Conservation (phyloP, 208 protist species). For the Novymonas esmeraldas region DNA sequence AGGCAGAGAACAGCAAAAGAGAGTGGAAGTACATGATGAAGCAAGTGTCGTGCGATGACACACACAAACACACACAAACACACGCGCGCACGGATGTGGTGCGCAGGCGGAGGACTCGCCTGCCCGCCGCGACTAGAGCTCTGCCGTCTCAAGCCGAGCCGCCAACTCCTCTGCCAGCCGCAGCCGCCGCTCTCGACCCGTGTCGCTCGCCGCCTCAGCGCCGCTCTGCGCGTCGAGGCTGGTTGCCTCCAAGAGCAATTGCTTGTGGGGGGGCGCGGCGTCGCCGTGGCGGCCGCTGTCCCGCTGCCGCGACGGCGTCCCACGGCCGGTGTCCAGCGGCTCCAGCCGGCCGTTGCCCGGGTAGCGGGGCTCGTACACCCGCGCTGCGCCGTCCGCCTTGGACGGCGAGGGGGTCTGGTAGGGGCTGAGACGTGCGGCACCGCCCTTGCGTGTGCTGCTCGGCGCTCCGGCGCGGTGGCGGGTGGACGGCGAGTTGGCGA, state of each 20-base stretch:
- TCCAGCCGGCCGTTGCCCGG: slow-evolving; percentile 4
- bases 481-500: not conserved
- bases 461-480: not conserved
- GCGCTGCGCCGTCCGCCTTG: not conserved
- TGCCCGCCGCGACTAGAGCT: no score
- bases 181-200: slow-evolving; percentile 17
- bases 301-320: not conserved
- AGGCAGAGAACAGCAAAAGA: slow-evolving; percentile 3
- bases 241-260: not conserved
- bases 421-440: not conserved
- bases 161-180: slow-evolving; percentile 12
- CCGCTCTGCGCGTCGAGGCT: not conserved
- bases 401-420: not conserved
- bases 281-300: slow-evolving; percentile 3
- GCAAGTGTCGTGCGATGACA: no score
- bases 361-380: not conserved
- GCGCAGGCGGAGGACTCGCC: no score
- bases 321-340: not conserved
- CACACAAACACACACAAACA: no score
- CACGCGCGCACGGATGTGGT: no score
- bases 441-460: not conserved
- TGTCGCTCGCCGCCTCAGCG: not conserved
- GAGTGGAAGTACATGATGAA: no score
- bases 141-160: slow-evolving; percentile 3
- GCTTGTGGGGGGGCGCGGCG: not conserved